These are phyloP conservation scores for Xylariomycetidae sp. DNA, from an alignment of 2,329 filamentous ascomycete species.

Conservation along the genomic window DNA sequence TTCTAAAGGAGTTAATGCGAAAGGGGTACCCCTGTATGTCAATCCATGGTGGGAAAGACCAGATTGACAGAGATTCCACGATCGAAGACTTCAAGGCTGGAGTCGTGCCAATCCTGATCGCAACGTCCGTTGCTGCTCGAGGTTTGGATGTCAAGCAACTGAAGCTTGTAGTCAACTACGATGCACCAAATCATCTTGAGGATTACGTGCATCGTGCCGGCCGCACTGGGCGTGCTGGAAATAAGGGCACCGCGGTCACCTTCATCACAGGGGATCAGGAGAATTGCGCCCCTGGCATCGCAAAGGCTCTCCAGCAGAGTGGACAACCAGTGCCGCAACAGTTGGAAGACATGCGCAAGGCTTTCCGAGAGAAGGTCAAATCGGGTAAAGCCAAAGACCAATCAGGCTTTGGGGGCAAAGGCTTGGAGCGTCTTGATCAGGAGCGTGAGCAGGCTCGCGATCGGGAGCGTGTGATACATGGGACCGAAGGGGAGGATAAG, in stretches of 20 bases:
- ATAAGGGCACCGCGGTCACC: conserved; percentile 90
- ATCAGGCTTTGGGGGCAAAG: conserved; percentile 91
- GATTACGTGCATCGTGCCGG: conserved; percentile 95
- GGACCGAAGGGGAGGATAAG: conserved; percentile 79
- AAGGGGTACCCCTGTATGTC: conserved; percentile 91
- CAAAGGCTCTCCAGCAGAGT: conserved; percentile 89
- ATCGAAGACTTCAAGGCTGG: conserved; percentile 93
- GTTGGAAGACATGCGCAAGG: conserved; percentile 60
- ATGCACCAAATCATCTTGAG: conserved; percentile 89
- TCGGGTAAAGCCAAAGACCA: conserved; percentile 84
- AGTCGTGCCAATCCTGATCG: conserved; percentile 82
- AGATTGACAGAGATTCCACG: conserved; percentile 86
- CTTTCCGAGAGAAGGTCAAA: conserved; percentile 87
- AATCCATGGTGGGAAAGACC: conserved; percentile 90
- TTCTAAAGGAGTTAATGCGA: conserved; percentile 71
- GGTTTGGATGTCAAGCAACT: conserved; percentile 94
- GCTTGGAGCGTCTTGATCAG: conserved; percentile 84
- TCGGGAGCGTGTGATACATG: conserved; percentile 83
- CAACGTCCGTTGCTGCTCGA: conserved; percentile 91
- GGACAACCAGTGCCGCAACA: conserved; percentile 75
- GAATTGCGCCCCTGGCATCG: conserved; percentile 81
- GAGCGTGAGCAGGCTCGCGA: conserved; percentile 83
- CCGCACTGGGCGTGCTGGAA: conserved; percentile 89
- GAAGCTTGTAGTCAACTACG: conserved; percentile 93
- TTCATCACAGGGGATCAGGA: conserved; percentile 91